These are phyloP conservation scores for Crucihimalaya himalaica DNA, from an alignment of 345 rosid species.

Conservation along the genomic window DNA sequence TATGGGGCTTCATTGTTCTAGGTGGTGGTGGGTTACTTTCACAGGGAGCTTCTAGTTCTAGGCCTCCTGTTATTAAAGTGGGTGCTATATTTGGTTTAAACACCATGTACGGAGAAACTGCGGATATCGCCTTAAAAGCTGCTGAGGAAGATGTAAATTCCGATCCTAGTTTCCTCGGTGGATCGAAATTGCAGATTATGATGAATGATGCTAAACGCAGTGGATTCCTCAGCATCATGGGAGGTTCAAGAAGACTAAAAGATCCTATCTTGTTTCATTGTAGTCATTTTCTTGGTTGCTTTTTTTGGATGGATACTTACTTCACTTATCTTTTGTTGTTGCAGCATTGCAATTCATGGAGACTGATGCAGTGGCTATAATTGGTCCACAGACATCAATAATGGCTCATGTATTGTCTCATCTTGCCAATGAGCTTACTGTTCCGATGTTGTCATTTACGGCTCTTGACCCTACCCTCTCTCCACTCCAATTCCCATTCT, in stretches of 20 bases:
- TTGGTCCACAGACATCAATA: slow-evolving; percentile 80
- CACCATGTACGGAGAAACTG: slow-evolving; percentile 54
- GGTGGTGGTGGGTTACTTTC: slow-evolving; percentile 39
- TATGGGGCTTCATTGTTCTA: slow-evolving; percentile 44
- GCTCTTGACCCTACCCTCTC: slow-evolving; percentile 83
- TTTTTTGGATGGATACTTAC: slow-evolving; percentile 1
- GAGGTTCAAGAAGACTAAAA: slow-evolving; percentile 45
- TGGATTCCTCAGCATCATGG: slow-evolving; percentile 72
- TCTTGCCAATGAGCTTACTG: slow-evolving; percentile 76
- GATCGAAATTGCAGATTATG: slow-evolving; percentile 53
- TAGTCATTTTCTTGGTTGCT: neutral
- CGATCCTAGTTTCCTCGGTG: slow-evolving; percentile 66
- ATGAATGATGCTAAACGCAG: slow-evolving; percentile 65
- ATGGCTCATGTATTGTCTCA: slow-evolving; percentile 88
- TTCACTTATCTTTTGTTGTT: slow-evolving; percentile 9
- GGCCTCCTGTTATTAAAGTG: slow-evolving; percentile 51
- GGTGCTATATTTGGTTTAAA: slow-evolving; percentile 66
- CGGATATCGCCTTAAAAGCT: slow-evolving; percentile 65
- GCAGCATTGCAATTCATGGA: slow-evolving; percentile 83
- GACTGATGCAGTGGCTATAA: slow-evolving; percentile 78
- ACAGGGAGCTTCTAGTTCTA: slow-evolving; percentile 43
- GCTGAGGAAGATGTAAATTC: slow-evolving; percentile 74
- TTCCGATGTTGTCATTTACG: slow-evolving; percentile 80
- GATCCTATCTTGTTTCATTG: slow-evolving; percentile 1
- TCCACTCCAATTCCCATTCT: slow-evolving; percentile 85